Conservation (phyloP, 305 asterid genomes). For the Striga hermonthica region DNA sequence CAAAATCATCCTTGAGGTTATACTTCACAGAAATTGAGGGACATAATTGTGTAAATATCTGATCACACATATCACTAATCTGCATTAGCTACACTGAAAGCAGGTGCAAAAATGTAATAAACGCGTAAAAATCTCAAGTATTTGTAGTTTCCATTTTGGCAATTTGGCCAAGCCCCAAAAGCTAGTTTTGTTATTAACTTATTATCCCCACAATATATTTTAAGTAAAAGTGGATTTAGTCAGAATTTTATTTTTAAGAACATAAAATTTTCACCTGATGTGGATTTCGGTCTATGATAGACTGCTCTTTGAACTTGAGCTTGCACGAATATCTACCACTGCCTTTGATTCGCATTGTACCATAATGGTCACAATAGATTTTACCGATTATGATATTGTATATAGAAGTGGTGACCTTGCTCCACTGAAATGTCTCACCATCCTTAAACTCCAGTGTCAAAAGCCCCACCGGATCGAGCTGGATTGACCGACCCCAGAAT, state of each 20-base stretch:
- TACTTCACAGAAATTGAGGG: neutral
- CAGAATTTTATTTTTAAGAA: conserved; percentile 20
- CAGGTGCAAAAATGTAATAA: neutral
- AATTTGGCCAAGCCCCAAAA: neutral
- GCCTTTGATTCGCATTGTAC: conserved; percentile 95
- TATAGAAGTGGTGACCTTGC: conserved; percentile 96
- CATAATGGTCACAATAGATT: conserved; percentile 94
- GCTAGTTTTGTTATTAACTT: neutral
- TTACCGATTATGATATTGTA: conserved; percentile 92
- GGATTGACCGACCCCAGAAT: conserved; percentile 99
- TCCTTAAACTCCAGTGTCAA: conserved; percentile 91
- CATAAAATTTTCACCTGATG: conserved; percentile 65
- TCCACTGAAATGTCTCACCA: conserved; percentile 96
- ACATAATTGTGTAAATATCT: neutral
- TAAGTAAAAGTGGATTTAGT: neutral
- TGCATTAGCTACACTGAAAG: neutral
- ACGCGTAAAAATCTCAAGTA: neutral
- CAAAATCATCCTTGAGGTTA: neutral
- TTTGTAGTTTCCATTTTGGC: neutral
- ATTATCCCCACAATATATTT: neutral
- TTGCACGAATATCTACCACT: conserved; percentile 92
- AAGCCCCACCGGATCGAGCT: conserved; percentile 92
- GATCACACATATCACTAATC: neutral
- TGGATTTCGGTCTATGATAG: conserved; percentile 94
- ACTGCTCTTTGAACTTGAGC: conserved; percentile 97